Evolutionary conservation across 495 filamentous ascomycete genomes (phyloP).

Genomic region (Daldinia concentrica): DNA sequence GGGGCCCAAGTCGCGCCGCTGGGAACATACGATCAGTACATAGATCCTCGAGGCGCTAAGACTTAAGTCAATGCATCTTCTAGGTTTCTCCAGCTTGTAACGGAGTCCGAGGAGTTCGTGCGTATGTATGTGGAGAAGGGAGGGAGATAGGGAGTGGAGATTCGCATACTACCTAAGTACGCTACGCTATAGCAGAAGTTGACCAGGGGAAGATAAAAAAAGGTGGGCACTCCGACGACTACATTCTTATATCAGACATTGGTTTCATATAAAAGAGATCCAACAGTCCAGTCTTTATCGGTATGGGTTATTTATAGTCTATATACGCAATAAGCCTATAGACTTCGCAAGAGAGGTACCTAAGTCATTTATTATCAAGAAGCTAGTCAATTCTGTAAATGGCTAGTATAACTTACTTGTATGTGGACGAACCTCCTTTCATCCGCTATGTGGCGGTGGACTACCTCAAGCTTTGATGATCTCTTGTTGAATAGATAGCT

Average conservation of each 20-base stretch:
- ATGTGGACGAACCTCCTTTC: conserved; percentile 11
- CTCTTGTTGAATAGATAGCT: conserved; percentile 16
- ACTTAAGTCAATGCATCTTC: conserved; percentile 14
- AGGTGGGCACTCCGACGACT: conserved; percentile 27
- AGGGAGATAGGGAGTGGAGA: conserved; percentile 12
- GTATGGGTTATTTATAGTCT: not conserved
- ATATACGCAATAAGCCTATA: conserved; percentile 21
- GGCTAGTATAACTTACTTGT: conserved; percentile 41
- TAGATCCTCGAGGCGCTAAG: conserved; percentile 20
- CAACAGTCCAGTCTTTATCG: not conserved
- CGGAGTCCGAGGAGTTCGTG: not conserved
- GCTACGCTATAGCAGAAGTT: not conserved
- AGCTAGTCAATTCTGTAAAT: conserved; percentile 34
- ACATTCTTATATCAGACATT: conserved; percentile 17
- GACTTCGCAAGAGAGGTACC: not conserved
- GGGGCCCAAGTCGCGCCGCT: conserved; percentile 34
- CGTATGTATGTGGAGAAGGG: conserved; percentile 23
- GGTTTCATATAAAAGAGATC: conserved; percentile 14
- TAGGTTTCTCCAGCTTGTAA: conserved; percentile 32
- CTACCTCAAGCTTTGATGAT: not conserved
- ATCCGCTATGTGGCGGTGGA: not conserved
- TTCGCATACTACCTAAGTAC: not conserved
- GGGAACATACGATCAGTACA: conserved; percentile 5
- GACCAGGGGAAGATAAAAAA: conserved; percentile 11
- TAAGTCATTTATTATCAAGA: conserved; percentile 9